Evolutionary conservation across 768 basidiomycete species (phyloP).

Genomic region (Mycena rebaudengoi): DNA sequence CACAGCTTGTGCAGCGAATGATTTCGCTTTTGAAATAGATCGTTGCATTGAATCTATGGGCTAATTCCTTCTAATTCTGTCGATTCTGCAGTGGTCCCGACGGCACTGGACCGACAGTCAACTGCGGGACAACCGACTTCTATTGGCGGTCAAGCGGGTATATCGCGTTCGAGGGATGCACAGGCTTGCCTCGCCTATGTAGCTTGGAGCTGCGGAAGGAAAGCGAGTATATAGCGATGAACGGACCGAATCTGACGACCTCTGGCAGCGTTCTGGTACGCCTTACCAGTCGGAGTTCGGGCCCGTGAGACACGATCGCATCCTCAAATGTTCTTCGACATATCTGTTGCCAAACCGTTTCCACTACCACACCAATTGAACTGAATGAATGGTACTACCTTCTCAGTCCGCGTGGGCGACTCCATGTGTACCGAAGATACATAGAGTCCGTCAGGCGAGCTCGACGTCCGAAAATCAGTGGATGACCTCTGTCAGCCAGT

Average conservation of each 20-base stretch:
- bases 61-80: too few species aligned
- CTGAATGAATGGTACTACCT: constrained; percentile 51
- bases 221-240: constrained; percentile 17
- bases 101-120: too few species aligned
- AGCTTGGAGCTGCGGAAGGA: constrained; percentile 62
- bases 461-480: constrained; percentile 77
- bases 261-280: constrained; percentile 78
- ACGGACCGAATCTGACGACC: constrained; percentile 77
- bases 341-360: constrained; percentile 71
- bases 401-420: constrained; percentile 62
- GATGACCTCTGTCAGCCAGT: constrained; percentile 83
- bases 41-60: too few species aligned
- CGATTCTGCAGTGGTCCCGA: too few species aligned
- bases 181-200: constrained; percentile 72
- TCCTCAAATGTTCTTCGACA: constrained; percentile 83
- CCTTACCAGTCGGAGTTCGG: constrained; percentile 80
- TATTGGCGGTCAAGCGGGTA: constrained; percentile 48
- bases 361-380: constrained; percentile 66
- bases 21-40: too few species aligned
- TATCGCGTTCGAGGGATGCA: constrained; percentile 52
- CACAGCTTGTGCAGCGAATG: too few species aligned
- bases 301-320: constrained; percentile 73
- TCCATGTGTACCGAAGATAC: constrained; percentile 74
- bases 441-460: constrained; percentile 61
- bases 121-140: too few species aligned